phyloP scores from a whole-genome alignment of 148 eudicot species.

The Rhododendron vialii region DNA sequence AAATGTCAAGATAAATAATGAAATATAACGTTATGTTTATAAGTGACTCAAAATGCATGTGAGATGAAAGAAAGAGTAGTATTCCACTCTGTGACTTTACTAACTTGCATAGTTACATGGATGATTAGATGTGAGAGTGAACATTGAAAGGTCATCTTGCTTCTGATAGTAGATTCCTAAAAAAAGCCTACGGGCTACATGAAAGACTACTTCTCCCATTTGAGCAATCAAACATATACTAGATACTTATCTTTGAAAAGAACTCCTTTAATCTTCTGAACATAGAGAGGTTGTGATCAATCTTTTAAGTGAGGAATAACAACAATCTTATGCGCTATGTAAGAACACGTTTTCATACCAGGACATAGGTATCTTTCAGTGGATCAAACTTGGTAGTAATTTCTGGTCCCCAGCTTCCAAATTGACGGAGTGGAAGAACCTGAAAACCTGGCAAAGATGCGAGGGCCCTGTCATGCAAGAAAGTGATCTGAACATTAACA shows the following conservation, averaged over 20 bases:
- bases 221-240: neutral
- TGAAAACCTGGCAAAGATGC: slow-evolving; percentile 84
- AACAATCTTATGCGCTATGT: neutral
- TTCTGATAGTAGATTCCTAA: neutral
- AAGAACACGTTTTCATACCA: slow-evolving; percentile 44
- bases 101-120: neutral
- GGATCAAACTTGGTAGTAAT: slow-evolving; percentile 70
- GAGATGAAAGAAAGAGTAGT: neutral
- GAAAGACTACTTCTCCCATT: neutral
- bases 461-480: slow-evolving; percentile 38
- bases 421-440: slow-evolving; percentile 88
- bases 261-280: neutral
- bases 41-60: neutral
- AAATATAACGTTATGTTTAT: neutral
- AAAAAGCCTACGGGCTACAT: neutral
- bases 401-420: slow-evolving; percentile 92
- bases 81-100: neutral
- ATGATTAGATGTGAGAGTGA: neutral
- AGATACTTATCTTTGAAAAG: neutral
- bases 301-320: neutral
- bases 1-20: neutral
- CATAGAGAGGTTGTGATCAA: neutral
- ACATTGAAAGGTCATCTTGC: neutral
- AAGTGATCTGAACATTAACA: neutral
- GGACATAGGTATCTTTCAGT: slow-evolving; percentile 78